Conservation (phyloP, 352 stramenopile genomes). For the Globisporangium sylvaticum region DNA sequence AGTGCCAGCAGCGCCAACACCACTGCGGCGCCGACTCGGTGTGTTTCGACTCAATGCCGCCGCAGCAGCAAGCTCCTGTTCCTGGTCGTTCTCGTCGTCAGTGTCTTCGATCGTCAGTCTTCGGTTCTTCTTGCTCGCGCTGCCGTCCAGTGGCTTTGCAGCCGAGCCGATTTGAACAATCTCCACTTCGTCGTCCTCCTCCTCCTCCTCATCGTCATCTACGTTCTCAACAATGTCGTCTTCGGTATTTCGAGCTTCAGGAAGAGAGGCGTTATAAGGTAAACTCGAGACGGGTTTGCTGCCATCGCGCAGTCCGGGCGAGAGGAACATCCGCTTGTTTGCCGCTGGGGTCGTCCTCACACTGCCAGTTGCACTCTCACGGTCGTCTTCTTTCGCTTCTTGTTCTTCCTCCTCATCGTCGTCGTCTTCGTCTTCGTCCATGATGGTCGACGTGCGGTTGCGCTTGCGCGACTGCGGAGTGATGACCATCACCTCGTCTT, state of each 20-base stretch:
- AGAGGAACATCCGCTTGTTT: conserved; percentile 2
- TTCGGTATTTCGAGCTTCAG: background rate
- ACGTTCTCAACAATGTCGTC: background rate
- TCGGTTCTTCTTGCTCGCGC: conserved; percentile 25
- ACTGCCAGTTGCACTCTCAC: background rate
- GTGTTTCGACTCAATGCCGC: conserved; percentile 5
- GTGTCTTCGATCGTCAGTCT: conserved; percentile 48
- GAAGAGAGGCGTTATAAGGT: background rate
- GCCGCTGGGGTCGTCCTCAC: background rate
- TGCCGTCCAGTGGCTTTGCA: conserved; percentile 20
- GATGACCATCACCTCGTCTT: conserved; percentile 53
- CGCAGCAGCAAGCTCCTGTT: background rate
- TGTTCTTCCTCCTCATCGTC: conserved; percentile 1
- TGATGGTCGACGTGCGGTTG: conserved; percentile 44
- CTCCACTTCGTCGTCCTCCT: conserved; percentile 53
- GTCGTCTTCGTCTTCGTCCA: conserved; percentile 58
- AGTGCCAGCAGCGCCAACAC: background rate
- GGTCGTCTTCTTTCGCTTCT: background rate
- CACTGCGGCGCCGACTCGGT: conserved; percentile 3
- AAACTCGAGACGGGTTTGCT: background rate
- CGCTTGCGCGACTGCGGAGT: conserved; percentile 58
- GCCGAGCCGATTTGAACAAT: conserved; percentile 38
- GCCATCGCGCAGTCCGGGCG: background rate
- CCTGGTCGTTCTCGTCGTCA: conserved; percentile 38
- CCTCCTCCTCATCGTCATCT: conserved; percentile 23